Base-by-base conservation (phyloP, 2,329 filamentous ascomycete genomes). In the Penicillium oxalicum region DNA sequence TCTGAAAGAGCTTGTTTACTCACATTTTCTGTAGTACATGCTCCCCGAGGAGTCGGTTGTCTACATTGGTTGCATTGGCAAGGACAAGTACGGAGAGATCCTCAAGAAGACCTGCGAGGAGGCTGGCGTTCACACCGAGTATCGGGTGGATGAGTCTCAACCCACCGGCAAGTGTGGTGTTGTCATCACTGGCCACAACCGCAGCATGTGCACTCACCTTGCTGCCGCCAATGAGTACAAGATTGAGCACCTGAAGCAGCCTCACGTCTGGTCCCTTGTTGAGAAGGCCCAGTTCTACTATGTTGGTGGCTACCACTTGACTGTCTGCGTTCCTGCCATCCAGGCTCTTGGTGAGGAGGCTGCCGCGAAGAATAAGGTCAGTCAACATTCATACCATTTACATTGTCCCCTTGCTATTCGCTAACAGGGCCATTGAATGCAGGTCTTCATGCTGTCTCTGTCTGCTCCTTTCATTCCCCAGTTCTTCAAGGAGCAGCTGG, bases 151-250 rank as follows among this genome's bases (percentile, higher is more conserved):
- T 69, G 81, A 87, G 62, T 79, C 82, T 67, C 77, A 85, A 61
- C 85, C 88, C 57, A 98, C 93, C 33, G 93, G 93, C 62, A 88
- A 91, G 65, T 98, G 93, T 72, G 93, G 88, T 72, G 93, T 93
- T 58, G 82, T 98, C 71, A 96, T 98, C 73, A 98, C 91, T 34
- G 93, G 90, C 67, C 88, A 95, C 79, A 86, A 97, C 83, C 85
- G 93, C 64, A 90, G 84, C 69, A 85, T 98, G 78, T 88, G 86
- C 78, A 98, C 93, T 54, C 90, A 97, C 66, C 86, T 98, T 49
- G 93, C 86, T 54, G 93, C 93, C 54, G 93, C 93, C 61, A 98
- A 98, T 78, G 87, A 90, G 77, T 98, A 98, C 77, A 91, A 91
- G 74, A 70, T 96, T 45, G 89, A 93, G 56, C 93, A 98, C 72